Evolutionary conservation across 164 flowering plant genomes (phyloP), one percentile per base, ranked within the genome.

Genomic region (Dillenia suffruticosa): DNA sequence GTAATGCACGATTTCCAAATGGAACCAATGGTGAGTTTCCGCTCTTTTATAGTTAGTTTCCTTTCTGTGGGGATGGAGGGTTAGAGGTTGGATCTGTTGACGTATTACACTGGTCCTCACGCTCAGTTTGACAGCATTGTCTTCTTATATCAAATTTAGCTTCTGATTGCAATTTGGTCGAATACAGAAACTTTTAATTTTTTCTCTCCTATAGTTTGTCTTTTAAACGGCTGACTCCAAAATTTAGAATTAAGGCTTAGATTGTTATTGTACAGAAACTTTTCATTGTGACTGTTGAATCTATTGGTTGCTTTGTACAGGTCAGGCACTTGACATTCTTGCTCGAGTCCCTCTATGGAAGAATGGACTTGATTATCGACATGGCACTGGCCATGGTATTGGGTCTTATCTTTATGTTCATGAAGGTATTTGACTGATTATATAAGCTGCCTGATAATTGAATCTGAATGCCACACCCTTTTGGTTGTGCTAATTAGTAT

Each of bases 361-460:
- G 78, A 44, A 79, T 74, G 99, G 99, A 52, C 97, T 95, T 81
- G 99, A 95, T 78, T 95, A 92, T 72, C 87, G 97, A 67, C 99
- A 95, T 82, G 99, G 99, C 46, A 95, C 97, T 64, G 99, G 99
- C 55, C 99, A 95, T 72, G 99, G 99, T 56, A 69, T 95, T 64
- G 99, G 99, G 2, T 89, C 96, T 63, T 92, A 78, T 77, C 78
- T 95, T 56, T 85, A 84, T 78, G 99, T 95, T 75, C 99, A 95
- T 77, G 97, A 95, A 84, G 97, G 97, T 81, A 51, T 64, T 55
- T 45, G 40, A 46, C n/a, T 11, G 26, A 62, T 51, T 57, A 14
- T 24, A 53, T 45, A 32, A 16, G 12, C 12, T 61, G 12, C 49
- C 74, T 51, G 13, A 16, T 56, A 10, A 17, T 66, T 15, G 14